phyloP scores from a whole-genome alignment of 75 land plant genomes.

The Azolla pinnata region DNA sequence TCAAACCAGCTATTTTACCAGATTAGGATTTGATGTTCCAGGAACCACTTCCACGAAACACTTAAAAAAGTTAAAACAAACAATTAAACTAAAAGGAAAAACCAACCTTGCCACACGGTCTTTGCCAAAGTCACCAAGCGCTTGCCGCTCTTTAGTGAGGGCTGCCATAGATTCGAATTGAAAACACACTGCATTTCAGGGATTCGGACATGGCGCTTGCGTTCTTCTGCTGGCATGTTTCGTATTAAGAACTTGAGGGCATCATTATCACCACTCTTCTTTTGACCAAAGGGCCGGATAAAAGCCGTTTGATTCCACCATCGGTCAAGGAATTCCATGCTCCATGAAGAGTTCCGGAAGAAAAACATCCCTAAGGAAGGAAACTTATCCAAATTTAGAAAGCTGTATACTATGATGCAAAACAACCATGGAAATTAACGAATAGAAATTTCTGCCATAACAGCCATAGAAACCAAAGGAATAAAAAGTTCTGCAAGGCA shows the following conservation, averaged over 20 bases:
- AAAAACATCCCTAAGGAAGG: slow-evolving; percentile 47
- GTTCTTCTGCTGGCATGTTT: slow-evolving; percentile 25
- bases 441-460: no score
- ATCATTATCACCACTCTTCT: slow-evolving; percentile 63
- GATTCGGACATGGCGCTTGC: slow-evolving; percentile 35
- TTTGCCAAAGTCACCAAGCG: slow-evolving; percentile 39
- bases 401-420: not conserved
- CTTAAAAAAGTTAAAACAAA: no score
- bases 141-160: slow-evolving; percentile 43
- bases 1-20: no score
- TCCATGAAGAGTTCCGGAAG: slow-evolving; percentile 51
- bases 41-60: no score
- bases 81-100: no score
- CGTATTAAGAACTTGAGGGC: slow-evolving; percentile 42
- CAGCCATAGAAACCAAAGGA: no score
- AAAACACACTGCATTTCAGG: slow-evolving; percentile 65
- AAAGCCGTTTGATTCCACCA: slow-evolving; percentile 66
- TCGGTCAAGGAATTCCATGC: slow-evolving; percentile 40
- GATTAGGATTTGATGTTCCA: no score
- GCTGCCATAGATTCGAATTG: slow-evolving; percentile 58
- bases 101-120: slow-evolving; percentile 53
- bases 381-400: not conserved
- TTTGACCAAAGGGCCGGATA: slow-evolving; percentile 36
- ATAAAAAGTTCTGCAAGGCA: no score
- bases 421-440: no score